Evolutionary conservation across 352 stramenopile genomes (phyloP).

Genomic region (Pythium biforme): DNA sequence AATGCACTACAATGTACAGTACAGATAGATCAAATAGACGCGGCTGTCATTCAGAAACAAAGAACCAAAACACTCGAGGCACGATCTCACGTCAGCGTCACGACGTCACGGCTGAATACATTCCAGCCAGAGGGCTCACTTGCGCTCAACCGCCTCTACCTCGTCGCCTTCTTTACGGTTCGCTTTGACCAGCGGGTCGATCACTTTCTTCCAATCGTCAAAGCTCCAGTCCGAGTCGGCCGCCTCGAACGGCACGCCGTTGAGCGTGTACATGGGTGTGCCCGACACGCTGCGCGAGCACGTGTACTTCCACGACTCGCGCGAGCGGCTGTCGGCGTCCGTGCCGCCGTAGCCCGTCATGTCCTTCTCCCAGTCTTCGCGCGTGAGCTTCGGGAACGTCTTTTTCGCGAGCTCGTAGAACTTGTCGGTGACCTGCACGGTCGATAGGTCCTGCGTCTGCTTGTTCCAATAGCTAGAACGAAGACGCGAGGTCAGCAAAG

Average conservation of each 20-base stretch:
- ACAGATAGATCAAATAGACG: no score
- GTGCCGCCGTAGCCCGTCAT: constrained; percentile 81
- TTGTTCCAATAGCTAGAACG: constrained; percentile 71
- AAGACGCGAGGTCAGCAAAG: not conserved
- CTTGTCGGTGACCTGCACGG: constrained; percentile 63
- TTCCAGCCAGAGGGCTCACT: not conserved
- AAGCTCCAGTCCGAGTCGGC: constrained; percentile 43
- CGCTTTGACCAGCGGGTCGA: constrained; percentile 42
- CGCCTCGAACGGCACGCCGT: constrained; percentile 65
- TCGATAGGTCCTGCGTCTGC: constrained; percentile 68
- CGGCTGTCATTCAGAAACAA: no score
- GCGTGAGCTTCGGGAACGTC: constrained; percentile 62
- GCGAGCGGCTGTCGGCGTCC: constrained; percentile 51
- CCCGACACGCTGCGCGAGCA: constrained; percentile 72
- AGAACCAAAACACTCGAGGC: no score
- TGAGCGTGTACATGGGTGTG: constrained; percentile 78
- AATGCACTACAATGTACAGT: no score
- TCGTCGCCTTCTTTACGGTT: constrained; percentile 12
- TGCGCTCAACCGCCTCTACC: constrained; percentile 4
- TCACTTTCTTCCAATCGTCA: constrained; percentile 55
- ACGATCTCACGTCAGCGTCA: constrained; percentile 4
- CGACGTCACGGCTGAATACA: not conserved
- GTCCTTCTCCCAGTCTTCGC: constrained; percentile 61
- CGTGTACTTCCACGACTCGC: constrained; percentile 80
- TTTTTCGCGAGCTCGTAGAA: constrained; percentile 57